phyloP scores from a whole-genome alignment of 2,329 filamentous ascomycete genomes.

The Exophiala xenobiotica region DNA sequence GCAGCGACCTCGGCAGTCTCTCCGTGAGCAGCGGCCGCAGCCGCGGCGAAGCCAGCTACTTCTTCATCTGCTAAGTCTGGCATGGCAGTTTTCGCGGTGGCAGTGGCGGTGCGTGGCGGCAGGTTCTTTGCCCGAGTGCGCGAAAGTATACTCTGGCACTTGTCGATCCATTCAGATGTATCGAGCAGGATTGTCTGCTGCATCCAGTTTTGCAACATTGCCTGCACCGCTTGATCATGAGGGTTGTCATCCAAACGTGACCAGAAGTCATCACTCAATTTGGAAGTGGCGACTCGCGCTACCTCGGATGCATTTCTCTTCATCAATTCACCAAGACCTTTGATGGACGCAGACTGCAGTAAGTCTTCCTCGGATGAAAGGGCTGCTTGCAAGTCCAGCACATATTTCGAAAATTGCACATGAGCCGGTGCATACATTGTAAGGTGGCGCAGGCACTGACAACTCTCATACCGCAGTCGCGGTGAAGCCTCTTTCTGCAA shows the following conservation, averaged over 20 bases:
- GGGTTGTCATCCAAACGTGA: conserved; percentile 77
- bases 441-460: conserved; percentile 84
- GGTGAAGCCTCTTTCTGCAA: conserved; percentile 74
- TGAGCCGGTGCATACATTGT: conserved; percentile 87
- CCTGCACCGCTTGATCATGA: conserved; percentile 74
- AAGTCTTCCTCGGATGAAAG: conserved; percentile 67
- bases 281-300: conserved; percentile 69
- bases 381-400: conserved; percentile 75
- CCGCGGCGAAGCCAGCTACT: conserved; percentile 89
- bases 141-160: conserved; percentile 83
- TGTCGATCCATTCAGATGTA: conserved; percentile 80
- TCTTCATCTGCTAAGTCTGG: conserved; percentile 95
- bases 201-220: conserved; percentile 89
- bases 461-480: conserved; percentile 70
- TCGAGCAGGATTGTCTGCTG: conserved; percentile 81
- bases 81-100: conserved; percentile 45
- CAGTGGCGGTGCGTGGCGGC: conserved; percentile 20
- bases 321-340: conserved; percentile 93
- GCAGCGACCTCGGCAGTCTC: conserved; percentile 50
- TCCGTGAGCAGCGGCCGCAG: conserved; percentile 61
- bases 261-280: conserved; percentile 90
- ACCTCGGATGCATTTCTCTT: conserved; percentile 85
- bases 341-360: conserved; percentile 76
- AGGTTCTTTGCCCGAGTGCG: conserved; percentile 75
- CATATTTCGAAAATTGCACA: conserved; percentile 80